phyloP scores from a whole-genome alignment of 2,329 filamentous ascomycete species.

The Davidsoniella australis region DNA sequence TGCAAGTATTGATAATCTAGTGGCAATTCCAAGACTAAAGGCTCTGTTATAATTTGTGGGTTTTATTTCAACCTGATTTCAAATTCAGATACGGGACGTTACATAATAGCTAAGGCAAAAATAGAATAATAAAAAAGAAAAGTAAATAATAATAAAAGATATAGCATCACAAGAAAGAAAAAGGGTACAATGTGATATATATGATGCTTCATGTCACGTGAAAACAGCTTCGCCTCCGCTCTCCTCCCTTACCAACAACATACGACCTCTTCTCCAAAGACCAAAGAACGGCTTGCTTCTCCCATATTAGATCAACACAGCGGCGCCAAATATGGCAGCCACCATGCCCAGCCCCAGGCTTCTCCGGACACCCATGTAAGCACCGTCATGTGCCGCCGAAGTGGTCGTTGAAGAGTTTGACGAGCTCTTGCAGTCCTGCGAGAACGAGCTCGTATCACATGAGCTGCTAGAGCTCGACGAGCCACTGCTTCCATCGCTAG shows the following conservation, averaged over 20 bases:
- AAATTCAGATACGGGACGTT: no score
- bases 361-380: background rate
- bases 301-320: background rate
- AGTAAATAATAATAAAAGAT: background rate
- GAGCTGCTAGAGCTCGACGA: slow-evolving; percentile 4
- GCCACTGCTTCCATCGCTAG: slow-evolving; percentile 1
- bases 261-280: no score
- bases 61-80: no score
- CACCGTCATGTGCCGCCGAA: background rate
- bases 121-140: background rate
- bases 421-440: slow-evolving; percentile 11
- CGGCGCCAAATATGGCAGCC: background rate
- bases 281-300: no score
- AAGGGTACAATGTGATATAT: background rate
- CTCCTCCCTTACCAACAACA: no score
- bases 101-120: background rate
- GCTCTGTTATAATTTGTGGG: no score
- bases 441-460: slow-evolving; percentile 11
- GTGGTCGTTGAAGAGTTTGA: background rate
- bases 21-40: no score
- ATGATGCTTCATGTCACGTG: background rate
- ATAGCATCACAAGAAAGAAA: background rate
- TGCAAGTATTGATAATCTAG: no score
- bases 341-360: background rate
- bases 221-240: background rate